These are phyloP conservation scores for Ploettnerulaceae sp. DNA, from an alignment of 2,329 filamentous ascomycete species.

Conservation along the genomic window DNA sequence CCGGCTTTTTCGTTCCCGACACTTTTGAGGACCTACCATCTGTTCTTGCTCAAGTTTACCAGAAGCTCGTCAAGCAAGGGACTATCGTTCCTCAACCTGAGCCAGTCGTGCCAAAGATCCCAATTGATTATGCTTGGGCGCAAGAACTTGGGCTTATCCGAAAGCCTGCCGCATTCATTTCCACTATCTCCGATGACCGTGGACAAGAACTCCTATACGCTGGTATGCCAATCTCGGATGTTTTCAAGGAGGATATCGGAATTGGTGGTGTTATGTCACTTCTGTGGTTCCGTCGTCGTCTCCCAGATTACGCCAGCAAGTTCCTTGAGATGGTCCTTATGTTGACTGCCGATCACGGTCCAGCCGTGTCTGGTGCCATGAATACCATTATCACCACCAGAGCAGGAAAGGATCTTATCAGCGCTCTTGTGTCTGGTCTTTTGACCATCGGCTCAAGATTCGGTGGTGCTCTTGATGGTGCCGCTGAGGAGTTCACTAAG, in stretches of 20 bases:
- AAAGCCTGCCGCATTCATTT: constrained; percentile 99
- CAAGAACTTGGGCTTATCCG: constrained; percentile 99
- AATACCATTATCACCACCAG: constrained; percentile 99
- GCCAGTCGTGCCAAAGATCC: constrained; percentile 96
- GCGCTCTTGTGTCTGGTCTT: constrained; percentile 89
- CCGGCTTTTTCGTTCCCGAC: constrained; percentile 88
- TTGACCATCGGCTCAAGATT: constrained; percentile 97
- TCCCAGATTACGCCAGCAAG: constrained; percentile 93
- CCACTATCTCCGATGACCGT: constrained; percentile 99
- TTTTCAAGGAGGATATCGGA: constrained; percentile 97
- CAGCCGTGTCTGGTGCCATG: constrained; percentile 98
- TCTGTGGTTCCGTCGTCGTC: constrained; percentile 97
- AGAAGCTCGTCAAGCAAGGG: constrained; percentile 79
- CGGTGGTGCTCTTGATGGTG: constrained; percentile 95
- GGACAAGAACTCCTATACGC: constrained; percentile 98
- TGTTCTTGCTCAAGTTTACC: constrained; percentile 75
- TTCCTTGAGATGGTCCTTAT: constrained; percentile 99
- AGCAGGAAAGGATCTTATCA: constrained; percentile 98
- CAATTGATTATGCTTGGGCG: constrained; percentile 99
- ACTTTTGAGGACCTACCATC: constrained; percentile 94
- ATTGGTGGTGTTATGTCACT: constrained; percentile 99
- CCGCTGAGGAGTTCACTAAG: constrained; percentile 96
- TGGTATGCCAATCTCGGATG: constrained; percentile 99
- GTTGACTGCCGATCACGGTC: constrained; percentile 98
- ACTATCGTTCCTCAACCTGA: constrained; percentile 82